A percentile compares a stretch with the other conserved stretches of the same genome.
Evolutionary conservation across 2,329 filamentous ascomycete genomes (phyloP).

Genomic region (Magnaporthales sp.): DNA sequence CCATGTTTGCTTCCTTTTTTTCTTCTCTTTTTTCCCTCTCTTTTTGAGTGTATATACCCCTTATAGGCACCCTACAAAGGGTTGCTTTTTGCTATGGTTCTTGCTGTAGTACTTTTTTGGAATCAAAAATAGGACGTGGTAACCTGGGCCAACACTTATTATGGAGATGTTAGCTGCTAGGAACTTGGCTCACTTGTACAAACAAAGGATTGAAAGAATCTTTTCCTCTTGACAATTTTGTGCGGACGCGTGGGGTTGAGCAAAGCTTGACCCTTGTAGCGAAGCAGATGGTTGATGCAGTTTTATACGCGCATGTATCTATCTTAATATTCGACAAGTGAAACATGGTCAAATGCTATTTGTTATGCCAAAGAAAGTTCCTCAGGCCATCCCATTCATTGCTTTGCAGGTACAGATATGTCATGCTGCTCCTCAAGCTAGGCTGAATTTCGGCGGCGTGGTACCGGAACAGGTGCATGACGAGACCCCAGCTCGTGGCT

Average conservation of each 20-base stretch:
- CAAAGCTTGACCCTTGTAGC: neutral
- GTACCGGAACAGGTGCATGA: conserved; percentile 93
- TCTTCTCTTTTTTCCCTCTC: neutral
- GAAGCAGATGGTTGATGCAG: neutral
- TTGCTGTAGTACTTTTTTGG: neutral
- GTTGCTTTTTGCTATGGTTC: neutral
- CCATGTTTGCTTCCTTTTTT: neutral
- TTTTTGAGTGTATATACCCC: conserved; percentile 7
- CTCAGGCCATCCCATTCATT: conserved; percentile 82
- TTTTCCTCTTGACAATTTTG: neutral
- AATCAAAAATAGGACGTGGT: neutral
- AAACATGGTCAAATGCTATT: conserved; percentile 26
- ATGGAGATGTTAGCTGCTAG: neutral
- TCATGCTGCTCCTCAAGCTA: conserved; percentile 91
- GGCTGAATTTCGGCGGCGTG: conserved; percentile 87
- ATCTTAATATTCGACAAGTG: neutral
- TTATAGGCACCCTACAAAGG: neutral
- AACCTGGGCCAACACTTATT: neutral
- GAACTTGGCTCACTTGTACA: neutral
- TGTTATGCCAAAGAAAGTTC: conserved; percentile 82
- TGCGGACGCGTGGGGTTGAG: neutral
- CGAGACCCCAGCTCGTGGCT: conserved; percentile 78
- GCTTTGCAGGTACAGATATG: conserved; percentile 87
- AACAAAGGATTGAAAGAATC: neutral
- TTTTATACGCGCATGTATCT: neutral